These are phyloP conservation scores for Acrodontium crateriforme DNA, from an alignment of 2,329 filamentous ascomycete species.

Conservation along the genomic window DNA sequence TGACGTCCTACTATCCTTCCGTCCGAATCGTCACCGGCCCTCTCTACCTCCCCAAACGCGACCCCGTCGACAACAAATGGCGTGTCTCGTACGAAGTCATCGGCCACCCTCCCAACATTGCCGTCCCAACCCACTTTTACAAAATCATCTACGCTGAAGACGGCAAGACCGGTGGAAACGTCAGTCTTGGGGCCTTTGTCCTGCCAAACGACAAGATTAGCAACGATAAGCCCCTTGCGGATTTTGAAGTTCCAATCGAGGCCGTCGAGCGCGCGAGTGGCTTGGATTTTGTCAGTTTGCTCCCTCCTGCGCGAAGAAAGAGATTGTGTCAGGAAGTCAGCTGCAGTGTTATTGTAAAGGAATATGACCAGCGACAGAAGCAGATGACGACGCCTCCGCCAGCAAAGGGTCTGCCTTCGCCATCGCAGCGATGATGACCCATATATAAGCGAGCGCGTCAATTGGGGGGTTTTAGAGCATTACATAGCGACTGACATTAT, in stretches of 20 bases:
- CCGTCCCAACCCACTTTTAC: conserved; percentile 97
- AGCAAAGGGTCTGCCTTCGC: conserved; percentile 11
- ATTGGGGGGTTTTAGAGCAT: conserved; percentile 2
- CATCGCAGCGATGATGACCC: conserved; percentile 9
- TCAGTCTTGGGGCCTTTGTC: conserved; percentile 87
- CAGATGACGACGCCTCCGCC: conserved; percentile 21
- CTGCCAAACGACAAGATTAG: conserved; percentile 81
- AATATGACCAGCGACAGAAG: conserved; percentile 53
- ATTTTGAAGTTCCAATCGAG: conserved; percentile 93
- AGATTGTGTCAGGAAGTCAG: conserved; percentile 74
- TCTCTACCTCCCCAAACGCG: conserved; percentile 76
- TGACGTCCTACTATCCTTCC: conserved; percentile 68
- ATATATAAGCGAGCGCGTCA: background rate
- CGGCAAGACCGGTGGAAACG: conserved; percentile 50
- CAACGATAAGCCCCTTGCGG: conserved; percentile 72
- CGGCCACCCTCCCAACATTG: conserved; percentile 80
- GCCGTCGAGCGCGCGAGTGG: conserved; percentile 84
- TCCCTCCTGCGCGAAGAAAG: conserved; percentile 60
- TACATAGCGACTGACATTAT: too few relatives aligned
- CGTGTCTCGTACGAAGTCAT: conserved; percentile 92
- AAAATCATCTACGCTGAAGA: conserved; percentile 97
- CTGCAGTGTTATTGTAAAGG: conserved; percentile 70
- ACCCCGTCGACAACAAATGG: conserved; percentile 81
- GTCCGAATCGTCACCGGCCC: conserved; percentile 90
- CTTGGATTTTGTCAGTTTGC: conserved; percentile 72